phyloP scores from a whole-genome alignment of 129 eudicot species.

The Lactuca sativa region DNA sequence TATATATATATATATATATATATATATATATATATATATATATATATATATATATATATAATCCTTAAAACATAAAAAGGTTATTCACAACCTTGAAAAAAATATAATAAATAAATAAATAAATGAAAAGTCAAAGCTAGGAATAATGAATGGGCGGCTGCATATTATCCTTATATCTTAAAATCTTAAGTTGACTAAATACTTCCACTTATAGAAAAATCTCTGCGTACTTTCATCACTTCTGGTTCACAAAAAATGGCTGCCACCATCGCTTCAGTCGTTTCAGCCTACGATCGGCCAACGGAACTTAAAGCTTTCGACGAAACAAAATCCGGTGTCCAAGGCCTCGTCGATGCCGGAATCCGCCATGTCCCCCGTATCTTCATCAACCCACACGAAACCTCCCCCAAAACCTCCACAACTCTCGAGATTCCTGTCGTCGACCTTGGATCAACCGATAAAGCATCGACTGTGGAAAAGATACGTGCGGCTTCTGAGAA shows the following conservation, averaged over 20 bases:
- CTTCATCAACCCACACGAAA: slow-evolving; percentile 7
- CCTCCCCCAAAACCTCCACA: slow-evolving; percentile 6
- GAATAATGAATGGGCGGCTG: not conserved
- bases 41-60: too few species aligned
- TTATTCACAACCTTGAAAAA: too few species aligned
- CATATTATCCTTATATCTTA: not conserved
- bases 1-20: too few species aligned
- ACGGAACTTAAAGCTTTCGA: not conserved
- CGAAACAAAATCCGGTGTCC: not conserved
- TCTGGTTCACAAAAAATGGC: not conserved
- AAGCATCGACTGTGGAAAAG: slow-evolving; percentile 8
- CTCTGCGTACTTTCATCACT: not conserved
- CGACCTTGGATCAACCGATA: slow-evolving; percentile 17
- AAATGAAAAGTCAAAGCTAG: not conserved
- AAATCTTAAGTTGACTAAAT: not conserved
- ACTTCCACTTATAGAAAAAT: not conserved
- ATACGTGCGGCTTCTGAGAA: slow-evolving; percentile 26
- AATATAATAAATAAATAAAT: too few species aligned
- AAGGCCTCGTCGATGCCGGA: not conserved
- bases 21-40: too few species aligned
- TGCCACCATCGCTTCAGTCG: not conserved
- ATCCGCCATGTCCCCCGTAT: not conserved
- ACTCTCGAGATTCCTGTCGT: slow-evolving; percentile 15
- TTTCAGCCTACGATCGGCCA: not conserved
- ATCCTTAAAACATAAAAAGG: too few species aligned